Percentiles rank a stretch among this genome's conserved stretches.
Evolutionary conservation across 495 filamentous ascomycete species (phyloP).

Genomic region (Penicillium lividum): DNA sequence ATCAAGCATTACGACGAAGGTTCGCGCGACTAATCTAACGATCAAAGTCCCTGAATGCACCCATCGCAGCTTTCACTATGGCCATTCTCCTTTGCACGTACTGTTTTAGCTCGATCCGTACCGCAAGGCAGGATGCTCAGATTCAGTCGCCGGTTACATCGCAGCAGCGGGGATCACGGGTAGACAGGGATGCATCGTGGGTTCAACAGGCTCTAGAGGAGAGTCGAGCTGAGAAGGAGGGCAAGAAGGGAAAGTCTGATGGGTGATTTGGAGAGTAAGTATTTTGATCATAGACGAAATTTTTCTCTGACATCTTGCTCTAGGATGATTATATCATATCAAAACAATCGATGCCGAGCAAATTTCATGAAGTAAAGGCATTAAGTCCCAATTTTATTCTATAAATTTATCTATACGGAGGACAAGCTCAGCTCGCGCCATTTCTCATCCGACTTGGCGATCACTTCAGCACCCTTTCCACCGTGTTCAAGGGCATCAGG

Average conservation of each 20-base stretch:
- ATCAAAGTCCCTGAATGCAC: conserved; percentile 46
- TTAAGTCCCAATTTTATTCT: too few species aligned
- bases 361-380: too few species aligned
- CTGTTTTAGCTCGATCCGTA: conserved; percentile 49
- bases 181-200: conserved; percentile 31
- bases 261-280: not conserved
- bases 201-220: conserved; percentile 43
- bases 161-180: conserved; percentile 8
- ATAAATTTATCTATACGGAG: not conserved
- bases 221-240: conserved; percentile 19
- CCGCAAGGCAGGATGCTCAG: conserved; percentile 43
- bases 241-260: conserved; percentile 4
- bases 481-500: conserved; percentile 29
- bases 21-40: not conserved
- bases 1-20: not conserved
- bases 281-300: too few species aligned
- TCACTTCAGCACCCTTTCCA: conserved; percentile 17
- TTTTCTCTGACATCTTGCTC: too few species aligned
- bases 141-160: conserved; percentile 9
- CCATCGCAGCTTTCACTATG: conserved; percentile 54
- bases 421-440: conserved; percentile 25
- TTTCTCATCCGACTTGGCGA: conserved; percentile 24
- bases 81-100: conserved; percentile 50
- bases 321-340: too few species aligned
- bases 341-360: too few species aligned